Conservation (phyloP, 768 basidiomycete genomes). For the Phlebiopsis flavidoalba region DNA sequence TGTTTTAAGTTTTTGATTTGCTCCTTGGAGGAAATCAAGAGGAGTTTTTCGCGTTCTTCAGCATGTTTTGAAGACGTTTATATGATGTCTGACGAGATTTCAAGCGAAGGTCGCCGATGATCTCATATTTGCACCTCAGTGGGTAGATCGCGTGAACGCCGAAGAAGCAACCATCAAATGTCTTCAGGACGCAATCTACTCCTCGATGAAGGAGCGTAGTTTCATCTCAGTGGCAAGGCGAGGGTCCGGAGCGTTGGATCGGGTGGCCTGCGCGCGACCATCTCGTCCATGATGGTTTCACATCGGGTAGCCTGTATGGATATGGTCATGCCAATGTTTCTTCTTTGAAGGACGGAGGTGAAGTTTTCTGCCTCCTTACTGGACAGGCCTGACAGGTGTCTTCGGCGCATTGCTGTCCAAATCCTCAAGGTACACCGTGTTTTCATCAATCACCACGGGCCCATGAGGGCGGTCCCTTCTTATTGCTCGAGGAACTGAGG, state of each 20-base stretch:
- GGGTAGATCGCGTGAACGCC: slow-evolving; percentile 91
- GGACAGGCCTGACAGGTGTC: slow-evolving; percentile 39
- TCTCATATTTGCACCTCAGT: slow-evolving; percentile 72
- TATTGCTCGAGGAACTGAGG: background rate
- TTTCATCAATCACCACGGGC: slow-evolving; percentile 54
- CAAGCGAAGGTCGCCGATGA: slow-evolving; percentile 90
- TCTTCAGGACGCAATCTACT: slow-evolving; percentile 93
- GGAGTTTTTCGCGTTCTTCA: slow-evolving; percentile 69
- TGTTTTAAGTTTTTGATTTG: slow-evolving; percentile 90
- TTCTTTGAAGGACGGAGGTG: slow-evolving; percentile 54
- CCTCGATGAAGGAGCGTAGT: slow-evolving; percentile 70
- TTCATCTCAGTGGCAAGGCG: slow-evolving; percentile 96
- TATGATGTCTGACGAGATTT: slow-evolving; percentile 95
- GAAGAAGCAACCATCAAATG: slow-evolving; percentile 90
- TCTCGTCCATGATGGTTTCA: slow-evolving; percentile 66
- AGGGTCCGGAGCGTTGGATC: slow-evolving; percentile 68
- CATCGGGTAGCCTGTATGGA: slow-evolving; percentile 87
- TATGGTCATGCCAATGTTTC: slow-evolving; percentile 67
- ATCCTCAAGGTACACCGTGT: slow-evolving; percentile 88
- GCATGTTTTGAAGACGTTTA: slow-evolving; percentile 88
- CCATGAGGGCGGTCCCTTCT: slow-evolving; percentile 26
- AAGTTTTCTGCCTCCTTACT: slow-evolving; percentile 25
- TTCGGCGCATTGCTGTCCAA: slow-evolving; percentile 49
- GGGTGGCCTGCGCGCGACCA: slow-evolving; percentile 56
- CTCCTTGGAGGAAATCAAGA: slow-evolving; percentile 92